These are phyloP conservation scores for Metschnikowia lochheadii DNA, from an alignment of 805 yeast species.

Conservation along the genomic window DNA sequence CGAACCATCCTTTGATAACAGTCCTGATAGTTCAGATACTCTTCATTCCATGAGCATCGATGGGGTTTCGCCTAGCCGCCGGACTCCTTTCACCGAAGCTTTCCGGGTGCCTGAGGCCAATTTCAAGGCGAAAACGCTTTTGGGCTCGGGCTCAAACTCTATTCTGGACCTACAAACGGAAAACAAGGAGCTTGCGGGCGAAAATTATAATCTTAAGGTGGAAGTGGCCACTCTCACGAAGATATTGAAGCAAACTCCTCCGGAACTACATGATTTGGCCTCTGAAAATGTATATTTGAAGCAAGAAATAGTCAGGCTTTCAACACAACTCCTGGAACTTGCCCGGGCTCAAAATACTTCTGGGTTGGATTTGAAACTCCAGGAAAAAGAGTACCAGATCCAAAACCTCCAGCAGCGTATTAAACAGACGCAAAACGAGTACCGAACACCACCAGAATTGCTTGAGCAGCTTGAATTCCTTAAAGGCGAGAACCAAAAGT, in stretches of 20 bases:
- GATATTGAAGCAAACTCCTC: constrained; percentile 41
- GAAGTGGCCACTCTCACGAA: constrained; percentile 40
- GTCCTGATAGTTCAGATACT: constrained; percentile 7
- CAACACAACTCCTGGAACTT: constrained; percentile 4
- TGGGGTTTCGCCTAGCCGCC: not conserved
- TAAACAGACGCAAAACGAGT: constrained; percentile 1
- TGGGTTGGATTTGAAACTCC: not conserved
- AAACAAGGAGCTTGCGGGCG: constrained; percentile 32
- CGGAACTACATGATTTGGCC: constrained; percentile 35
- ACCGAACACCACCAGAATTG: constrained; percentile 13
- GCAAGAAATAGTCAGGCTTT: constrained; percentile 12
- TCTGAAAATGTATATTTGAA: constrained; percentile 33
- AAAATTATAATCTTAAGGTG: constrained; percentile 42
- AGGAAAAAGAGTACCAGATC: constrained; percentile 13
- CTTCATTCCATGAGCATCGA: constrained; percentile 1
- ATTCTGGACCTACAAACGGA: constrained; percentile 23
- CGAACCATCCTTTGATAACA: constrained; percentile 14
- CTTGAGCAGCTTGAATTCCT: constrained; percentile 18
- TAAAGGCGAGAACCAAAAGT: constrained; percentile 19
- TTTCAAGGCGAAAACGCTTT: not conserved
- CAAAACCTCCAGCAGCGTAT: constrained; percentile 6
- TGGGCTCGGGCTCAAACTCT: constrained; percentile 15
- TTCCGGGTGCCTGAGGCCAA: not conserved
- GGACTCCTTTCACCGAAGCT: constrained; percentile 4
- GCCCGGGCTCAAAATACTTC: not conserved